Conservation (phyloP, 371 early-diverging fungal species). For the Apophysomyces ossiformis region DNA sequence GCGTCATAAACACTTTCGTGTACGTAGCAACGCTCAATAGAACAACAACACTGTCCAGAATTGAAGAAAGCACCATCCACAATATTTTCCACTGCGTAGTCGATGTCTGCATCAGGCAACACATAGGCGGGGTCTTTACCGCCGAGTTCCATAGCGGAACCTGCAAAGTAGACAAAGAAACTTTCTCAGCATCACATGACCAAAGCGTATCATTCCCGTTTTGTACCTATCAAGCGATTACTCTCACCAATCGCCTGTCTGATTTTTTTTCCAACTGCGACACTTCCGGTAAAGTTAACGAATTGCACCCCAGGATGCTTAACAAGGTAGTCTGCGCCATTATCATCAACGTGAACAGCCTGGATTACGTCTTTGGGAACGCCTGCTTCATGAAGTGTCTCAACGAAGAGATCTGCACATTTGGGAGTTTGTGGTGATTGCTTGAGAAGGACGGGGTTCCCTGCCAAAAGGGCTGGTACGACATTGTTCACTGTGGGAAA, state of each 20-base stretch:
- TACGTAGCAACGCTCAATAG: constrained; percentile 86
- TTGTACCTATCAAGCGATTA: constrained; percentile 65
- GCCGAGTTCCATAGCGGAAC: constrained; percentile 82
- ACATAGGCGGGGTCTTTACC: constrained; percentile 92
- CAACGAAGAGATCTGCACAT: constrained; percentile 73
- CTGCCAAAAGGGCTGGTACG: constrained; percentile 79
- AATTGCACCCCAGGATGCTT: constrained; percentile 66
- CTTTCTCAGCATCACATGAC: constrained; percentile 18
- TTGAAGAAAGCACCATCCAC: constrained; percentile 89
- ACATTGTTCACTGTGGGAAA: constrained; percentile 71
- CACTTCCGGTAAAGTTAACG: constrained; percentile 86
- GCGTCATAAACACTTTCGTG: constrained; percentile 74
- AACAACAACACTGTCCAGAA: constrained; percentile 86
- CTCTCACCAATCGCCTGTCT: constrained; percentile 62
- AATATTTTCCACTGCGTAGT: constrained; percentile 73
- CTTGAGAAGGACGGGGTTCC: constrained; percentile 82
- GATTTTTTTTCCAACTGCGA: constrained; percentile 76
- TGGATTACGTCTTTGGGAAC: constrained; percentile 75
- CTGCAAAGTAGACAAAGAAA: constrained; percentile 25
- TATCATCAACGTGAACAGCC: constrained; percentile 63
- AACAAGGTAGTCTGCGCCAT: constrained; percentile 55
- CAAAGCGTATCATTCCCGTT: neutral
- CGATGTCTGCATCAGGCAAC: constrained; percentile 73
- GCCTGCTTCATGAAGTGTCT: constrained; percentile 71
- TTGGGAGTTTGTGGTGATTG: constrained; percentile 85